A percentile compares a stretch with the other conserved stretches of the same genome.
Evolutionary conservation across 2,329 filamentous ascomycete species (phyloP).

Genomic region (Raffaelea albimanens): DNA sequence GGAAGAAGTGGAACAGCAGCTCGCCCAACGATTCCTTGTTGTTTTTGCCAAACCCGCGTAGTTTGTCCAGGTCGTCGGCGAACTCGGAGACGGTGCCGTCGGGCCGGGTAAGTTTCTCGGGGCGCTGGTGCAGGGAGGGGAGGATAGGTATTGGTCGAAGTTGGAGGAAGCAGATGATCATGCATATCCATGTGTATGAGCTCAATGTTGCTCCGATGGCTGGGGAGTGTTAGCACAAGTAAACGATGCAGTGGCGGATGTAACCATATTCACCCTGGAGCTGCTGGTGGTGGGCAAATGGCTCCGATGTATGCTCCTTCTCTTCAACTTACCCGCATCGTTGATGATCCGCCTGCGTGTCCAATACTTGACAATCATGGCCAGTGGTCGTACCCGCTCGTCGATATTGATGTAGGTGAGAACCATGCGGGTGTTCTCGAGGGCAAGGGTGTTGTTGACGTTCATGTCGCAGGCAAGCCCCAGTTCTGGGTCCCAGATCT

Average conservation of each 20-base stretch:
- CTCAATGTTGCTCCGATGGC: slow-evolving; percentile 89
- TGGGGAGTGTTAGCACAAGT: slow-evolving; percentile 27
- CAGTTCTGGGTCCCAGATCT: slow-evolving; percentile 94
- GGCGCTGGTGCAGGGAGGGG: slow-evolving; percentile 71
- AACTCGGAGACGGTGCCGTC: slow-evolving; percentile 68
- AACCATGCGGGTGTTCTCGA: slow-evolving; percentile 97
- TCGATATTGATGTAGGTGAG: slow-evolving; percentile 94
- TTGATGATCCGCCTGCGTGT: slow-evolving; percentile 87
- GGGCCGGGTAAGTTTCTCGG: slow-evolving; percentile 48
- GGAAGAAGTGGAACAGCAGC: slow-evolving; percentile 91
- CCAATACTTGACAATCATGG: slow-evolving; percentile 98
- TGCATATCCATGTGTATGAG: slow-evolving; percentile 98
- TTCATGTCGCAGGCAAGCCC: slow-evolving; percentile 93
- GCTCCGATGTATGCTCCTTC: not conserved
- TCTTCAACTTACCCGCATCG: slow-evolving; percentile 62
- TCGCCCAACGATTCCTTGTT: slow-evolving; percentile 79
- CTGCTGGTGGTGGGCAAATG: too few species aligned
- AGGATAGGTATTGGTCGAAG: slow-evolving; percentile 75
- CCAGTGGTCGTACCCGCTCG: slow-evolving; percentile 77
- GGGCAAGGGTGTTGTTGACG: slow-evolving; percentile 89
- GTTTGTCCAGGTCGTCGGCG: slow-evolving; percentile 71
- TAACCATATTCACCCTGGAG: too few species aligned
- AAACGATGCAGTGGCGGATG: not conserved
- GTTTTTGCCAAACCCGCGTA: slow-evolving; percentile 63
- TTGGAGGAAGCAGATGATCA: slow-evolving; percentile 95